Percentiles rank a stretch among this genome's conserved stretches.
Evolutionary conservation across 371 early-diverging fungal genomes (phyloP).

Genomic region (Saksenaea oblongispora): DNA sequence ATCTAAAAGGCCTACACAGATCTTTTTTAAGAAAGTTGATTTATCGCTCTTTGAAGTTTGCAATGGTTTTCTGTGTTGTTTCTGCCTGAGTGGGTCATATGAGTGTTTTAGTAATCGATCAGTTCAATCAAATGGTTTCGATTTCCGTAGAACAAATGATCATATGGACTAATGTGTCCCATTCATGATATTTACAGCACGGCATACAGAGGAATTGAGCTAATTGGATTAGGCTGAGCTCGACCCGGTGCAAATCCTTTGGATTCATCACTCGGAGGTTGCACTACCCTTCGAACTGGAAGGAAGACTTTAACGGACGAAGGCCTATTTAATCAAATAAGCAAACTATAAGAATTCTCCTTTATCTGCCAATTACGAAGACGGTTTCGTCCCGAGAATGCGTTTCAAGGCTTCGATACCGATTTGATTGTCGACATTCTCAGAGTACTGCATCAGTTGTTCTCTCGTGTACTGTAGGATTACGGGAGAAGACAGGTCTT

Average conservation of each 20-base stretch:
- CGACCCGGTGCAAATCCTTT: conserved; percentile 5
- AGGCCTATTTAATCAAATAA: neutral
- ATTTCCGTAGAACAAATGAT: too few relatives aligned
- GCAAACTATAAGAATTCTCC: neutral
- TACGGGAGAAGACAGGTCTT: neutral
- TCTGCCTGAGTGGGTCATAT: too few relatives aligned
- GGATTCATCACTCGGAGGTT: neutral
- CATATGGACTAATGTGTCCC: too few relatives aligned
- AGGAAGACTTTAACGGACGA: neutral
- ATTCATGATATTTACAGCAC: neutral
- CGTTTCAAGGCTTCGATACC: neutral
- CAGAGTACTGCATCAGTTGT: neutral
- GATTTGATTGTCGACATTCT: neutral
- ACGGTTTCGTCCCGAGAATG: neutral
- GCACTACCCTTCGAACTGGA: neutral
- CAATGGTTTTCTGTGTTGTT: too few relatives aligned
- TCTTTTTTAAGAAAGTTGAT: too few relatives aligned
- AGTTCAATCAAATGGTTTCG: too few relatives aligned
- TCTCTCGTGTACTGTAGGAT: neutral
- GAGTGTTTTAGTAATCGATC: too few relatives aligned
- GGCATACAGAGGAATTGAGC: neutral
- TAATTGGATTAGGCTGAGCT: neutral
- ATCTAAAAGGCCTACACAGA: too few relatives aligned
- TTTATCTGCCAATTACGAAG: neutral
- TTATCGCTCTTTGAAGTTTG: too few relatives aligned